phyloP scores from a whole-genome alignment of 352 stramenopile genomes.

The Phytopythium mirpurense region DNA sequence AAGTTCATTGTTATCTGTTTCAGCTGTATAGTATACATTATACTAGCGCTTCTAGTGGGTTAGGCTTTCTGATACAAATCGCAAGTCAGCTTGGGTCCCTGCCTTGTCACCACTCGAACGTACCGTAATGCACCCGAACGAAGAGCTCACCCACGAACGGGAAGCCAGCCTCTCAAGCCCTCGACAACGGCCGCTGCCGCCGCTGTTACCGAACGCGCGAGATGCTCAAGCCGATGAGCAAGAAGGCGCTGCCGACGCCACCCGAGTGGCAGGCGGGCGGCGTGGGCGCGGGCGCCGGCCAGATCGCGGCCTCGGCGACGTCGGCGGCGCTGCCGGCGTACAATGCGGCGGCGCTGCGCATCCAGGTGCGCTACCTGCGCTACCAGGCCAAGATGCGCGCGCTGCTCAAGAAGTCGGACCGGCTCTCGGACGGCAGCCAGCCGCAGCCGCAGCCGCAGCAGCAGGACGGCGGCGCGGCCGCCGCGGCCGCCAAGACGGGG shows the following conservation, averaged over 20 bases:
- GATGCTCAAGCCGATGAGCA: constrained; percentile 45
- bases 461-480: constrained; percentile 14
- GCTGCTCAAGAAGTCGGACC: constrained; percentile 51
- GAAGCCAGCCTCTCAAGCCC: too few relatives aligned
- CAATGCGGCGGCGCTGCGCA: constrained; percentile 42
- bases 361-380: constrained; percentile 70
- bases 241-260: constrained; percentile 26
- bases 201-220: too few relatives aligned
- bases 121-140: too few relatives aligned
- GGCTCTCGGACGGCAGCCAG: constrained; percentile 26
- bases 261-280: constrained; percentile 20
- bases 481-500: constrained; percentile 12
- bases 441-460: constrained; percentile 5
- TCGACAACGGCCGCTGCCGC: too few relatives aligned
- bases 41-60: too few relatives aligned
- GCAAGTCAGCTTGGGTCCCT: too few relatives aligned
- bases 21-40: too few relatives aligned
- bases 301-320: constrained; percentile 16
- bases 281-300: constrained; percentile 1
- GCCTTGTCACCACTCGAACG: too few relatives aligned
- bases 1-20: too few relatives aligned
- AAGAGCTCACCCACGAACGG: too few relatives aligned
- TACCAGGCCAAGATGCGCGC: constrained; percentile 63
- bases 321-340: constrained; percentile 28
- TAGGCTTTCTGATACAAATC: too few relatives aligned